phyloP scores from a whole-genome alignment of 2,329 filamentous ascomycete genomes.

The Dendrostoma leiphaemia region DNA sequence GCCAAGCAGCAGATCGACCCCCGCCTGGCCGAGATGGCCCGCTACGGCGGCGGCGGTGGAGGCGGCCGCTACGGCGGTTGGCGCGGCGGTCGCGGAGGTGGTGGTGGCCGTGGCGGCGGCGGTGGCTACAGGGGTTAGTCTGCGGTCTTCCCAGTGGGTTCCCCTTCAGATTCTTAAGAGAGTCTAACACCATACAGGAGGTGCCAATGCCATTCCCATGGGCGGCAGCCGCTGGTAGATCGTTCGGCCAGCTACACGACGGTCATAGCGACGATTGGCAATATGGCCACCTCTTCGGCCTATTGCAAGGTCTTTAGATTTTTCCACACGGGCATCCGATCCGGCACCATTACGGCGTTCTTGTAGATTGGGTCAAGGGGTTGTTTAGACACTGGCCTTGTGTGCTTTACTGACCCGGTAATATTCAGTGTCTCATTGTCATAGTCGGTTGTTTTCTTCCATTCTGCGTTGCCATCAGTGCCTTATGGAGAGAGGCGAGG shows the following conservation, averaged over 20 bases:
- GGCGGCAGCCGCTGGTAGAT: constrained; percentile 51
- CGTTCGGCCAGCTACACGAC: not conserved
- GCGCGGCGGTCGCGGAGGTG: constrained; percentile 54
- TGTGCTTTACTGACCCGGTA: constrained; percentile 14
- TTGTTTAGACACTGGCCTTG: constrained; percentile 18
- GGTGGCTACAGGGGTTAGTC: constrained; percentile 22
- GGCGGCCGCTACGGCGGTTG: constrained; percentile 72
- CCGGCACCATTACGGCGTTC: constrained; percentile 18
- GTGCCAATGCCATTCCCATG: constrained; percentile 50
- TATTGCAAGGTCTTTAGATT: constrained; percentile 3
- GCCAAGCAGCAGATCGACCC: constrained; percentile 98
- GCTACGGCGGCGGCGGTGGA: constrained; percentile 83
- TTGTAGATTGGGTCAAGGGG: constrained; percentile 17
- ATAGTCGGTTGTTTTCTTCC: not conserved
- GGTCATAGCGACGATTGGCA: not conserved
- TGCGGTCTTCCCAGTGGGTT: constrained; percentile 6
- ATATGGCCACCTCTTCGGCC: not conserved
- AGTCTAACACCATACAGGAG: constrained; percentile 22
- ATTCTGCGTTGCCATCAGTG: not conserved
- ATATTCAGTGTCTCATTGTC: constrained; percentile 9
- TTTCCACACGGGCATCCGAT: constrained; percentile 9
- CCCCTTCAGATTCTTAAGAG: too few relatives aligned
- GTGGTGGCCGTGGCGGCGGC: constrained; percentile 43
- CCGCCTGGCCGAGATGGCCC: constrained; percentile 90
- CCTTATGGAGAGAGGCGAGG: constrained; percentile 3